Percentiles rank a stretch among this genome's conserved stretches.
These are phyloP conservation scores for Diaporthe ilicicola DNA, from an alignment of 2,329 filamentous ascomycete species.

Conservation along the genomic window DNA sequence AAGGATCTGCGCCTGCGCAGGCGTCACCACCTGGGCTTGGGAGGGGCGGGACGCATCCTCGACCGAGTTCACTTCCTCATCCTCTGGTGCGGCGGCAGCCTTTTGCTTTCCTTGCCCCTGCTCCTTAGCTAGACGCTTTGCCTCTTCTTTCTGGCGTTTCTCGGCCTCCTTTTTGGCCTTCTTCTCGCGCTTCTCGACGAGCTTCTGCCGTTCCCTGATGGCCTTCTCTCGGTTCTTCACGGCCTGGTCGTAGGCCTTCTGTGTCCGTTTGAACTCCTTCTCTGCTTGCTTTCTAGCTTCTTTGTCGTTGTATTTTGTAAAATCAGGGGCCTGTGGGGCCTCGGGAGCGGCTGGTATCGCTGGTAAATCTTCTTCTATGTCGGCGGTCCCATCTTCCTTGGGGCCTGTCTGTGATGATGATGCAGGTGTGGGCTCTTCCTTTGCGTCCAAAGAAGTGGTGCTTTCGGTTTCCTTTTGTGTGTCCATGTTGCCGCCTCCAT, in stretches of 20 bases:
- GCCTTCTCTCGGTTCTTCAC: slow-evolving; percentile 73
- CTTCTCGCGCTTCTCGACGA: slow-evolving; percentile 62
- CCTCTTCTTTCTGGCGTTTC: slow-evolving; percentile 32
- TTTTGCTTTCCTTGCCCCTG: slow-evolving; percentile 32
- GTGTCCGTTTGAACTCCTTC: slow-evolving; percentile 69
- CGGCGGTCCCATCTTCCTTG: slow-evolving; percentile 31
- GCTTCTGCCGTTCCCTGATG: slow-evolving; percentile 69
- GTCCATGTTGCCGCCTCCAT: background rate
- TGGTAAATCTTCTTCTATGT: slow-evolving; percentile 44
- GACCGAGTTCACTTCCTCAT: background rate
- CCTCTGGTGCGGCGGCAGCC: background rate
- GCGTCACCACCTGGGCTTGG: slow-evolving; percentile 19
- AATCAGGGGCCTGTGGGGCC: slow-evolving; percentile 64
- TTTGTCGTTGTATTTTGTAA: slow-evolving; percentile 68
- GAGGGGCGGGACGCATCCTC: background rate
- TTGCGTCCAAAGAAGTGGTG: slow-evolving; percentile 50
- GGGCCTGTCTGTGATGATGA: slow-evolving; percentile 1
- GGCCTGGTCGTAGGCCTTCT: slow-evolving; percentile 72
- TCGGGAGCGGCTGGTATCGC: slow-evolving; percentile 59
- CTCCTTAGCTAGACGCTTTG: slow-evolving; percentile 39
- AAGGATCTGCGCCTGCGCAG: slow-evolving; percentile 23
- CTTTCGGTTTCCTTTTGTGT: slow-evolving; percentile 35
- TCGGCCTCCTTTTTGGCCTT: slow-evolving; percentile 51
- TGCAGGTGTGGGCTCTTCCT: slow-evolving; percentile 32
- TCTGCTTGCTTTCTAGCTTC: slow-evolving; percentile 73